Evolutionary conservation across 371 early-diverging fungal genomes (phyloP), one percentile per base, ranked within the genome.

Genomic region (Catenaria anguillulae): DNA sequence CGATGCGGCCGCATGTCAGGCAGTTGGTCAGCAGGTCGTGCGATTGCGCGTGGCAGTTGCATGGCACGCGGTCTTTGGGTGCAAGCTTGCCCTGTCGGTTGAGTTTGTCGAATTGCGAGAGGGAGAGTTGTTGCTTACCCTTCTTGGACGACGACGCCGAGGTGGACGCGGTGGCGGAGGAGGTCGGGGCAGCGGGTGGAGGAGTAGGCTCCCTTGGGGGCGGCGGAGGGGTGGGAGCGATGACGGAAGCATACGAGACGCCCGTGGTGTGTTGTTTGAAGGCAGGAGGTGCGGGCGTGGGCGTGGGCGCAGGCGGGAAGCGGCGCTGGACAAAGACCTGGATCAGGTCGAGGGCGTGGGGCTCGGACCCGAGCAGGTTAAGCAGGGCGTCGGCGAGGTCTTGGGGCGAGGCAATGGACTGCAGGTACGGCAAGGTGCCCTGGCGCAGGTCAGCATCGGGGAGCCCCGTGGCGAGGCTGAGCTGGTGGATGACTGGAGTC

Each of bases 11-110:
- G 67, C 94, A 93, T 37, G 70, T 79, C 33, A 93, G 68, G 64
- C 94, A 93, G 67, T 93, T 93, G 0, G 84, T 84, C 23, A 91
- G 66, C 54, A 93, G 67, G 26, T 77, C 78, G 69, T 93, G 94
- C 35, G 81, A 82, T 0, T 40, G 40, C 40, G 29, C 52, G 2
- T 26, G 29, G 29, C 52, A 50, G 0, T 31, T 31, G 19, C 52
- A 50, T 31, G 8, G 29, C 13, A 10, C 29, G 24, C 52, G 52
- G 15, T 26, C 52, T 31, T 26, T 50, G n/a, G 17, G 21, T 8
- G 29, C 6, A 8, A 50, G 52, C 8, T 48, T 48, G 29, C 52
- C 52, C 31, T 50, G 8, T 26, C 52, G 52, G 29, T 50, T 31
- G 31, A 50, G 52, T 2, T 4, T 15, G 29, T 26, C 29, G 4